Base-by-base conservation (phyloP, 2,329 filamentous ascomycete species). In the Colletotrichum graminicola region DNA sequence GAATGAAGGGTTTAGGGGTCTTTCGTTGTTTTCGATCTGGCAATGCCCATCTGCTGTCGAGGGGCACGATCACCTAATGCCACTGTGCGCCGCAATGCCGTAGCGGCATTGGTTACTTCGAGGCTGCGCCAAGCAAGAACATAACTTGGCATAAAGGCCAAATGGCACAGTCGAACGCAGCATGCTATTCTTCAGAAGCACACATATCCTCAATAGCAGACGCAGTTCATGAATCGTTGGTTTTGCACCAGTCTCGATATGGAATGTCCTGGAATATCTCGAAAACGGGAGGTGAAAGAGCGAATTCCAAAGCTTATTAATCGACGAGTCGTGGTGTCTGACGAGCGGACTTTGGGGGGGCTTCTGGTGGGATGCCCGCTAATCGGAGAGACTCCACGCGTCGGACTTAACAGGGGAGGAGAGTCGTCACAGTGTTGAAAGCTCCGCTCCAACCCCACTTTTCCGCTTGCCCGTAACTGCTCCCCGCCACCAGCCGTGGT, bases 351-450 rank as follows among this genome's bases (percentile, higher is more conserved):
- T 71, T 71, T 67, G 57, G 34, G 34, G 59, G 29, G 41, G 34
- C 29, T 45, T 51, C 23, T 45, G 57, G 68, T 49, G 59, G 54
- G 6, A 49, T 54, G 36, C 59, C 57, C 59, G 52, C 68, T 66
- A 49, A 57, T 65, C 41, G 51, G 62, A 56, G 47, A 54, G 41
- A 14, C 34, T 51, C 51, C 39, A n/a, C 23, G 43, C 26, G 29
- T 71, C 65, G 59, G 69, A 68, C 51, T 72, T 72, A 64, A 69
- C 52, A 63, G 14, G 47, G 21, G n/a, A n/a, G 39, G 41, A 39
- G 34, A 62, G 29, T 11, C n/a, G 23, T 29, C 47, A 4, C 49
- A 36, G 60, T 21, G 26, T 34, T 41, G 55, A 21, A 14, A 59
- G n/a, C 52, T 34, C 65, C 49, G 36, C 41, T 21, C 10, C 16